Evolutionary conservation across 768 basidiomycete species (phyloP).

Genomic region (Termitomyces sp.): DNA sequence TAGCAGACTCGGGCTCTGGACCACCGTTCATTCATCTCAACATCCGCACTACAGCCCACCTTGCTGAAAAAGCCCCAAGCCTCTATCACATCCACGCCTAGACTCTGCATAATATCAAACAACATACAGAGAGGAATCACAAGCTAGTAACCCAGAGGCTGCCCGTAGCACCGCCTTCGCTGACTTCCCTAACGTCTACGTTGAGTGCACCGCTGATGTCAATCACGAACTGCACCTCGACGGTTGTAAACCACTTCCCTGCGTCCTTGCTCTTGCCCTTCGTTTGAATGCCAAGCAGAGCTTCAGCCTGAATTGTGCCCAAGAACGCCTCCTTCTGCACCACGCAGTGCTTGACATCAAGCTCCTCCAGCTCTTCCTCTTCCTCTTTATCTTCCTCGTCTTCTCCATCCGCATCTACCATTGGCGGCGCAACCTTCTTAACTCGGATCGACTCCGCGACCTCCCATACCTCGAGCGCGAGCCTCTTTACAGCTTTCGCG

Average conservation of each 20-base stretch:
- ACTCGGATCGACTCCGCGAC: conserved; percentile 63
- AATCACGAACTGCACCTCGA: conserved; percentile 43
- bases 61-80: too few relatives aligned
- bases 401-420: conserved; percentile 27
- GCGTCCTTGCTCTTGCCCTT: conserved; percentile 36
- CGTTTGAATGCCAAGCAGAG: conserved; percentile 35
- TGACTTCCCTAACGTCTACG: conserved; percentile 36
- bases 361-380: conserved; percentile 58
- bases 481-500: conserved; percentile 33
- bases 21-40: too few relatives aligned
- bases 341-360: conserved; percentile 61
- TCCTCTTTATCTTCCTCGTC: too few relatives aligned
- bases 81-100: too few relatives aligned
- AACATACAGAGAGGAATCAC: neutral
- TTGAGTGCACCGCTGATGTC: conserved; percentile 34
- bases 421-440: conserved; percentile 51
- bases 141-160: conserved; percentile 7
- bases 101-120: neutral
- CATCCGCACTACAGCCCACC: too few relatives aligned
- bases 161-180: conserved; percentile 17
- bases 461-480: conserved; percentile 79
- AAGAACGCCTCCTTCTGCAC: conserved; percentile 53
- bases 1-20: too few relatives aligned
- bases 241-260: conserved; percentile 45
- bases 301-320: conserved; percentile 37